A percentile compares a stretch with the other conserved stretches of the same genome.
Conservation (phyloP, 2,329 filamentous ascomycete species). For the Penicillium sp. region DNA sequence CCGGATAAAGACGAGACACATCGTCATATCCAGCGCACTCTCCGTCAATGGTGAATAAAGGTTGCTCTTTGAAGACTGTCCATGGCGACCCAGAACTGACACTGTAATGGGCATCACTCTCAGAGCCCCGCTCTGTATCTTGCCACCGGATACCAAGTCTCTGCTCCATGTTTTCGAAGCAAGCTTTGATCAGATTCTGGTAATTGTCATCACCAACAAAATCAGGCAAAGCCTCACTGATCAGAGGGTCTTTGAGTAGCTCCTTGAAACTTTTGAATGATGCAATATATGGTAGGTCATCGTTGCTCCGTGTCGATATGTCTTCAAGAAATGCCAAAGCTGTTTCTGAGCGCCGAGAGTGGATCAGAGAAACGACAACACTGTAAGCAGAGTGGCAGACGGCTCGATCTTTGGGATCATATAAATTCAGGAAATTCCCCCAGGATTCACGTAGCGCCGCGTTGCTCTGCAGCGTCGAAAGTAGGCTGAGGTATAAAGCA, state of each 20-base stretch:
- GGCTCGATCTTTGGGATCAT: slow-evolving; percentile 1
- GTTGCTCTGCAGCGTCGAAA: slow-evolving; percentile 26
- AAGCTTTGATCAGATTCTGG: slow-evolving; percentile 23
- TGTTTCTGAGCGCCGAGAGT: slow-evolving; percentile 18
- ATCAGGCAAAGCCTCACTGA: slow-evolving; percentile 21
- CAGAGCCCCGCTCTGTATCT: background rate
- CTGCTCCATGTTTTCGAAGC: slow-evolving; percentile 30
- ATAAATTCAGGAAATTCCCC: slow-evolving; percentile 15
- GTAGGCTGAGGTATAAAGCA: slow-evolving; percentile 25
- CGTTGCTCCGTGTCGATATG: slow-evolving; percentile 21
- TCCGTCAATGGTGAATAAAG: slow-evolving; percentile 25
- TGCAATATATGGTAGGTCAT: slow-evolving; percentile 28
- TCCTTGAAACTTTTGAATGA: slow-evolving; percentile 17
- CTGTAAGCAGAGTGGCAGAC: slow-evolving; percentile 21
- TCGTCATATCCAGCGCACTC: slow-evolving; percentile 26
- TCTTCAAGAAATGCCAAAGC: slow-evolving; percentile 27
- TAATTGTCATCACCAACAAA: slow-evolving; percentile 25
- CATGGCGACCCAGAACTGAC: slow-evolving; percentile 15
- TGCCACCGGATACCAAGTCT: slow-evolving; percentile 34
- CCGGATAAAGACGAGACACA: slow-evolving; percentile 24
- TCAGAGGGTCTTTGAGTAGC: slow-evolving; percentile 22
- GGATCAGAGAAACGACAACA: slow-evolving; percentile 27
- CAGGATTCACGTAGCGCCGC: slow-evolving; percentile 24
- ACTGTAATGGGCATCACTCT: slow-evolving; percentile 18
- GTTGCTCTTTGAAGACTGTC: slow-evolving; percentile 20